Conservation (phyloP, 1,284 basidiomycete species). For the Termitomyces sp. region DNA sequence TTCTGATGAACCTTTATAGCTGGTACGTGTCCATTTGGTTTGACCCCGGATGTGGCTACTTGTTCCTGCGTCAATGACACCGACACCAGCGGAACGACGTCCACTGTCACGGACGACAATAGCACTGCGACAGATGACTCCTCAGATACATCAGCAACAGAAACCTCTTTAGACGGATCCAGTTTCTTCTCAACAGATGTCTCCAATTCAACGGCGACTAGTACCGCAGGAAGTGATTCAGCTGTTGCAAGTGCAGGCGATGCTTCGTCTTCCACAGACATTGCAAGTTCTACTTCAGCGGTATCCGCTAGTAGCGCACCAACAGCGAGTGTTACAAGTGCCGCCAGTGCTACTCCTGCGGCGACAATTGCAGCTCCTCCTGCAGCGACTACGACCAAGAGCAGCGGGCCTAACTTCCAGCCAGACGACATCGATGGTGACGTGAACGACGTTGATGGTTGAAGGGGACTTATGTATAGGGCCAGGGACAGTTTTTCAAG, state of each 20-base stretch:
- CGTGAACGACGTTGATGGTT: background rate
- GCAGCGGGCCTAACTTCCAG: background rate
- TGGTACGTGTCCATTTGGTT: constrained; percentile 38
- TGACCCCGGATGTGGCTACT: constrained; percentile 29
- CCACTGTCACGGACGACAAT: background rate
- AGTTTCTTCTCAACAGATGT: background rate
- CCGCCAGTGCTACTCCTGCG: background rate
- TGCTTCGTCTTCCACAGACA: background rate
- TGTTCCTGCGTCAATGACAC: constrained; percentile 26
- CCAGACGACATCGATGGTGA: background rate
- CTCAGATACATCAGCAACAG: background rate
- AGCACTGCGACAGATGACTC: background rate
- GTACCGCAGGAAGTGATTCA: background rate
- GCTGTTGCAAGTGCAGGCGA: background rate
- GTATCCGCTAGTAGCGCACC: background rate
- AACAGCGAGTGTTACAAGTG: background rate
- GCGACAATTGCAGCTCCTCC: background rate
- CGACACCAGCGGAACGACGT: background rate
- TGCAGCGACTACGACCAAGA: background rate
- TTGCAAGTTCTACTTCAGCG: background rate
- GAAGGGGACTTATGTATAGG: background rate
- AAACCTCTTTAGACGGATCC: background rate
- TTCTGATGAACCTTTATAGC: constrained; percentile 19
- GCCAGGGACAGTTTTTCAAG: background rate
- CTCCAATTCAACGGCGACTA: background rate